A percentile compares a stretch with the other conserved stretches of the same genome.
Conservation (phyloP, 345 rosid genomes). For the Lenwebbia sp. region DNA sequence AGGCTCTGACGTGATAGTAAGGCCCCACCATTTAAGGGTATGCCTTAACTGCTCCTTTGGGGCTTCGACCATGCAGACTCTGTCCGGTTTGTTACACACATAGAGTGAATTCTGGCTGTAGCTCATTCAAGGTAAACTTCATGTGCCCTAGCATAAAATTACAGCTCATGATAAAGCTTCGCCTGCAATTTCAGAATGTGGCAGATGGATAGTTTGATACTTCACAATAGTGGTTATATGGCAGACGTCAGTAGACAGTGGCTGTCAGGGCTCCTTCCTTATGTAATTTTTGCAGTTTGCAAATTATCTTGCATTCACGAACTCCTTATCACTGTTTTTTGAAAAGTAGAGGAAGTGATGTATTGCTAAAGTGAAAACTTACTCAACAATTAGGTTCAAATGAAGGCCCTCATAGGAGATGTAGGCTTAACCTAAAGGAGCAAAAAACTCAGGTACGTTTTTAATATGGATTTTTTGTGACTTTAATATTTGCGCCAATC, state of each 20-base stretch:
- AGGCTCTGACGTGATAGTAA: not conserved
- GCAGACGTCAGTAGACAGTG: not conserved
- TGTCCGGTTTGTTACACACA: not conserved
- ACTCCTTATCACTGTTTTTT: not conserved
- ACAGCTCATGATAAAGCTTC: not conserved
- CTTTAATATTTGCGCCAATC: not conserved
- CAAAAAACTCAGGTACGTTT: slow-evolving; percentile 66
- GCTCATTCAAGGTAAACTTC: not conserved
- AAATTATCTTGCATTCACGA: not conserved
- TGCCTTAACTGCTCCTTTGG: not conserved
- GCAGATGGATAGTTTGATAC: not conserved
- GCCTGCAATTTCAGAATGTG: not conserved
- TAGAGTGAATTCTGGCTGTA: not conserved
- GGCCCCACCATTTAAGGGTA: not conserved
- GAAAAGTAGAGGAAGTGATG: not conserved
- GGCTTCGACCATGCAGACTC: not conserved
- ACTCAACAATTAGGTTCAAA: slow-evolving; percentile 42
- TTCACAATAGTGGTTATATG: not conserved
- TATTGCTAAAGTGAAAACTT: not conserved
- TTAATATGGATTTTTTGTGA: not conserved
- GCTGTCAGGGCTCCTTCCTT: not conserved
- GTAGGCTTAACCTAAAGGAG: slow-evolving; percentile 58
- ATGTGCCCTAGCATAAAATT: not conserved
- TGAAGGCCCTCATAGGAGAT: slow-evolving; percentile 65
- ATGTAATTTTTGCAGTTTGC: not conserved